A percentile compares a stretch with the other conserved stretches of the same genome.
These are phyloP conservation scores for Aaosphaeria arxii DNA, from an alignment of 2,329 filamentous ascomycete genomes.

Conservation along the genomic window DNA sequence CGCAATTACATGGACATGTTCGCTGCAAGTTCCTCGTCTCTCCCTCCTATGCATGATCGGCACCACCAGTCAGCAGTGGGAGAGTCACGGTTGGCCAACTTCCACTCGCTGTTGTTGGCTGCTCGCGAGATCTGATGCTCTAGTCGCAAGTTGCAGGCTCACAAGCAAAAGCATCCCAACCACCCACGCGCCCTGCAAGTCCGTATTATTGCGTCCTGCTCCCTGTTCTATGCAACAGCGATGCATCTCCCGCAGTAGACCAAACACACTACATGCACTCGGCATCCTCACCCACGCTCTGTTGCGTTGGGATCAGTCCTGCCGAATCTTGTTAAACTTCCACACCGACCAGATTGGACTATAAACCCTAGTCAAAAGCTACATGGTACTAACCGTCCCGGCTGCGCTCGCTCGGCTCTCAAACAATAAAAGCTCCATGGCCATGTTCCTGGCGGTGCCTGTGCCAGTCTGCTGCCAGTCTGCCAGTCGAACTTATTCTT, in stretches of 20 bases:
- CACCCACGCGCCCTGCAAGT: constrained; percentile 10
- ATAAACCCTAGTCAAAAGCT: background rate
- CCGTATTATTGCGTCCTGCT: constrained; percentile 8
- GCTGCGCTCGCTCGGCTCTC: constrained; percentile 23
- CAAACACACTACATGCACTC: constrained; percentile 26
- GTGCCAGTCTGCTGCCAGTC: constrained; percentile 12
- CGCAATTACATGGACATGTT: constrained; percentile 34
- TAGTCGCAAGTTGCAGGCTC: background rate
- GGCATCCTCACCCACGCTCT: background rate
- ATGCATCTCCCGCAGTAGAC: constrained; percentile 20
- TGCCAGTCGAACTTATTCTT: constrained; percentile 6
- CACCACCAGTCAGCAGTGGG: constrained; percentile 25
- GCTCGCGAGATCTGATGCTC: constrained; percentile 10
- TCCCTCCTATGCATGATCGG: constrained; percentile 35
- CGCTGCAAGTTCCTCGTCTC: constrained; percentile 23
- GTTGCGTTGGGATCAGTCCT: background rate
- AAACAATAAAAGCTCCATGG: constrained; percentile 36
- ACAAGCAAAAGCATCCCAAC: constrained; percentile 8
- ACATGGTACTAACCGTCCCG: constrained; percentile 2
- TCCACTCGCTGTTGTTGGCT: constrained; percentile 12
- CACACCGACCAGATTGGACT: background rate
- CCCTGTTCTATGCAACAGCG: constrained; percentile 2
- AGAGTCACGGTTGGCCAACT: constrained; percentile 25
- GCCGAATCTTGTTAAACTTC: background rate
- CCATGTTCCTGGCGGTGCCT: constrained; percentile 30